A percentile compares a stretch with the other conserved stretches of the same genome.
These are phyloP conservation scores for Saksenaea oblongispora DNA, from an alignment of 371 early-diverging fungal species.

Conservation along the genomic window DNA sequence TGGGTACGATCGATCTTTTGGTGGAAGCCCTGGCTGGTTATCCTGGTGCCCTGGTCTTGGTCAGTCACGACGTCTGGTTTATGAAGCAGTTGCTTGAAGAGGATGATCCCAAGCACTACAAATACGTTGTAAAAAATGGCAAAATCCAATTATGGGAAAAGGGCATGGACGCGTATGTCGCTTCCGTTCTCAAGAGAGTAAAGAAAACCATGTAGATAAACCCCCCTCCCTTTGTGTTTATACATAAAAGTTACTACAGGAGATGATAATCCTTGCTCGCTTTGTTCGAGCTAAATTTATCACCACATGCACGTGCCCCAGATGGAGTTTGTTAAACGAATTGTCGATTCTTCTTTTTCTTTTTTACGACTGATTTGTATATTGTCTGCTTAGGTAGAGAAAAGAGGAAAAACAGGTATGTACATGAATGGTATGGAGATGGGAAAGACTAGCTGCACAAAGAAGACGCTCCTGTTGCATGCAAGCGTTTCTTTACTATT, in stretches of 20 bases:
- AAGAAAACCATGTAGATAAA: slow-evolving; percentile 15
- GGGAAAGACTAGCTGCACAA: no score
- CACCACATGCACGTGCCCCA: no score
- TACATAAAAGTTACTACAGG: not conserved
- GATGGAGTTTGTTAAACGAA: no score
- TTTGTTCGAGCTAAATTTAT: no score
- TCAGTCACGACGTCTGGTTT: slow-evolving; percentile 79
- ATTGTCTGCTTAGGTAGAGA: no score
- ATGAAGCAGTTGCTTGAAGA: slow-evolving; percentile 60
- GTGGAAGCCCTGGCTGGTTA: slow-evolving; percentile 61
- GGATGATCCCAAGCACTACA: slow-evolving; percentile 32
- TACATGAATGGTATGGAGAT: no score
- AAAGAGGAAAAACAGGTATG: no score
- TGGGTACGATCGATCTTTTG: slow-evolving; percentile 71
- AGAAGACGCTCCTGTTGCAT: no score
- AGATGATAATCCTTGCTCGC: no score
- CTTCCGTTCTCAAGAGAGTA: slow-evolving; percentile 28
- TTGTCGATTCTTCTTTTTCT: no score
- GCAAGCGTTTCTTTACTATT: not conserved
- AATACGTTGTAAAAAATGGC: slow-evolving; percentile 35
- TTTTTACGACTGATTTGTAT: no score
- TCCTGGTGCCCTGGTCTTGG: slow-evolving; percentile 64
- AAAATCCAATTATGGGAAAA: slow-evolving; percentile 48
- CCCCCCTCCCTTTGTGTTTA: not conserved
- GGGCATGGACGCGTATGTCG: slow-evolving; percentile 45